These are phyloP conservation scores for Hymenoscyphus fructigenus DNA, from an alignment of 2,329 filamentous ascomycete genomes.

Conservation along the genomic window DNA sequence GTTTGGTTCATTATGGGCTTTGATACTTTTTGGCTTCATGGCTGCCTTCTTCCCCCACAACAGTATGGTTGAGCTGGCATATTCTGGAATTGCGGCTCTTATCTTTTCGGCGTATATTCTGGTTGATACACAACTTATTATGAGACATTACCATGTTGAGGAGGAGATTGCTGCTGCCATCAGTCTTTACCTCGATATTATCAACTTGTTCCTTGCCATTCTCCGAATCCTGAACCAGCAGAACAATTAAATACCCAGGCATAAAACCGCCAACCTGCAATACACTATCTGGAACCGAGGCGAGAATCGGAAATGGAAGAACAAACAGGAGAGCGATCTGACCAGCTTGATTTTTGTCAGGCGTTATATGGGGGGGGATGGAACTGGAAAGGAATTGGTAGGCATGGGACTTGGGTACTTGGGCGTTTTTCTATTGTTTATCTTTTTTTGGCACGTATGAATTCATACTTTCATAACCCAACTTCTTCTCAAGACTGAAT, in stretches of 20 bases:
- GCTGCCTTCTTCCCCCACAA: conserved; percentile 82
- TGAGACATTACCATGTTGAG: conserved; percentile 95
- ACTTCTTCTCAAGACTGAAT: not conserved
- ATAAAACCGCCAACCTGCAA: not conserved
- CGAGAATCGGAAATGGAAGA: not conserved
- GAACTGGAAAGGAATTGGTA: not conserved
- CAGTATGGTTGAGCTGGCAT: conserved; percentile 80
- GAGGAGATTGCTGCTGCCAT: conserved; percentile 96
- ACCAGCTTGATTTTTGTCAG: not conserved
- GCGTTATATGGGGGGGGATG: not conserved
- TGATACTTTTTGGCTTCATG: conserved; percentile 93
- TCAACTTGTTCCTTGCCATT: conserved; percentile 96
- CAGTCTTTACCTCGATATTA: conserved; percentile 90
- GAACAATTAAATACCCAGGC: conserved; percentile 66
- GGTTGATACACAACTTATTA: conserved; percentile 92
- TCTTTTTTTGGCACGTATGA: not conserved
- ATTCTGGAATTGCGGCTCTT: conserved; percentile 76
- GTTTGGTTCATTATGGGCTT: conserved; percentile 84
- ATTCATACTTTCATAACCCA: not conserved
- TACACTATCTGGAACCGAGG: not conserved
- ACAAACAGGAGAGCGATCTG: not conserved
- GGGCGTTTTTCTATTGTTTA: not conserved
- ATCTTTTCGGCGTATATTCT: conserved; percentile 95
- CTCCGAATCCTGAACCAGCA: conserved; percentile 94
- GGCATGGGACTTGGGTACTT: not conserved